Base-by-base conservation (phyloP, 2,329 filamentous ascomycete genomes). In the Ilyonectria robusta region DNA sequence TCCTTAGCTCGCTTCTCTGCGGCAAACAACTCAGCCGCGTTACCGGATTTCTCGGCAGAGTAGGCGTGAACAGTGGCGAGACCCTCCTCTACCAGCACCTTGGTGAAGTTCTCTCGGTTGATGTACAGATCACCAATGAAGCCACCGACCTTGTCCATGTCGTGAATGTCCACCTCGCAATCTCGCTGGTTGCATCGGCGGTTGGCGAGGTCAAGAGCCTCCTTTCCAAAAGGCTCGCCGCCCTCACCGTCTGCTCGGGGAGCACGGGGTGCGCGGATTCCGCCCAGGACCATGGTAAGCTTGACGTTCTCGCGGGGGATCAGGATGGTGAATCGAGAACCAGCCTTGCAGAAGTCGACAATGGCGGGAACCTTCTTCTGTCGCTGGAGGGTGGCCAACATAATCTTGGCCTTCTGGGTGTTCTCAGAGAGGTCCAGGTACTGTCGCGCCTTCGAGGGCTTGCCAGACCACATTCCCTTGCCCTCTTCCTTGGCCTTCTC, bases 271-370 rank as follows among this genome's bases (percentile, higher is more conserved):
- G 94, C 94, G 66, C 94, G 93, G 73, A 99, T 96, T 54, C 96
- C 95, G 59, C 93, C 95, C 54, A 99, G 89, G 4, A 99, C 95
- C 78, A 99, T 92, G 2, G 95, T 99, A 67, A 99, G 86, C 85
- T 98, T 98, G 78, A 95, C 91, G 76, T 94, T 94, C 79, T 99
- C 96, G 40, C 95, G 92, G 53, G 96, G 95, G 55, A 99, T 90
- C 10, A 99, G 85, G 40, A 99, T 87, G 29, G 94, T 97, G 82
- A 98, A 99, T 72, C 96, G 90, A 46, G 95, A 97, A 33, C 93
- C 96, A n/a, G 94, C 93, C 83, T 98, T 98, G 85, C 97, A 96
- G 80, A 97, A 99, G 81, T 99, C 96, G 47, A 99, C 94, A 73
- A 99, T 87, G 11, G 93, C 96, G 8, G 96, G 94, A 4, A 98